Conservation (phyloP, 306 rosid species). For the Dalbergia oliveri region DNA sequence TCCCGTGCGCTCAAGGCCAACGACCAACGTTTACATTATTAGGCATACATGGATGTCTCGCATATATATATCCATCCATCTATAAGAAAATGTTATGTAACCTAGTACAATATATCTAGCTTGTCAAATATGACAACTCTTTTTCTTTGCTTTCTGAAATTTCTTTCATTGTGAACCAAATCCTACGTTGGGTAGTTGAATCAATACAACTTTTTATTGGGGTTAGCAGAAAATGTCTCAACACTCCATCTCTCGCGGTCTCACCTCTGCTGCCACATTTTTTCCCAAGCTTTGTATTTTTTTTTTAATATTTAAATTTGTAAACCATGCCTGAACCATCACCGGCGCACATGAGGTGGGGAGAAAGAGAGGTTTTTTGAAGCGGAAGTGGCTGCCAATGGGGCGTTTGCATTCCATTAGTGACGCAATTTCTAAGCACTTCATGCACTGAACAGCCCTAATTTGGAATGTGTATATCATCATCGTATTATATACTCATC, state of each 20-base stretch:
- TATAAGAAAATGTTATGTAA: background rate
- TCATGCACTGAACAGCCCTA: background rate
- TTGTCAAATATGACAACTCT: constrained; percentile 30
- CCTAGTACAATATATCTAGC: constrained; percentile 21
- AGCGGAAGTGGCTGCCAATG: no score
- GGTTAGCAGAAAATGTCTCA: background rate
- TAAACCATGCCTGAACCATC: no score
- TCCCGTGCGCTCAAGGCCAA: background rate
- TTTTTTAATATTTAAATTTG: constrained; percentile 4
- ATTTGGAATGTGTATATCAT: constrained; percentile 18
- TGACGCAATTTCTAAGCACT: background rate
- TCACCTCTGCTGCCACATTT: background rate
- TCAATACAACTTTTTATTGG: background rate
- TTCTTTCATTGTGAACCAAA: constrained; percentile 14
- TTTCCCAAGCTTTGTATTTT: background rate
- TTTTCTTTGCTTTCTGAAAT: constrained; percentile 23
- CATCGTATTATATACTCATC: background rate
- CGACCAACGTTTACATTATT: background rate
- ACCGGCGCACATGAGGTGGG: no score
- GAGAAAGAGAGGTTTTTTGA: no score
- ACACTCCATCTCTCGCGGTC: background rate
- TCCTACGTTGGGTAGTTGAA: constrained; percentile 3
- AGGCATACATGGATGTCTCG: background rate
- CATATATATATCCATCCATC: background rate
- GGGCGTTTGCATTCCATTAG: background rate